These are phyloP conservation scores for Podaxis sp. DNA, from an alignment of 768 basidiomycete genomes.

Conservation along the genomic window DNA sequence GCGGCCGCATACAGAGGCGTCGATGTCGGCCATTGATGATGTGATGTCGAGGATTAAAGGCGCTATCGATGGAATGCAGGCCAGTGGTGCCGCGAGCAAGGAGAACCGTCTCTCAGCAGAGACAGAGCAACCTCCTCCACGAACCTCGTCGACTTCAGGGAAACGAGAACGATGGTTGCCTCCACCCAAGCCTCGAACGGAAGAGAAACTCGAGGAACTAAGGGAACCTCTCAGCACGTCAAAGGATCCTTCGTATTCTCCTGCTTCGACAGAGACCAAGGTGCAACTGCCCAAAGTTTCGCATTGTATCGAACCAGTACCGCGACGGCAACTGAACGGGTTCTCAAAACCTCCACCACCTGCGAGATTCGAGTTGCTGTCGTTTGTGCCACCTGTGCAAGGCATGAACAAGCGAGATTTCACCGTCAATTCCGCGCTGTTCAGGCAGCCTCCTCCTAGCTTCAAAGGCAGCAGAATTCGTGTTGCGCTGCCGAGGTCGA, in stretches of 20 bases:
- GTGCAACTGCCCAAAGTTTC: slow-evolving; percentile 51
- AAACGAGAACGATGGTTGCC: slow-evolving; percentile 55
- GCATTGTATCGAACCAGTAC: slow-evolving; percentile 40
- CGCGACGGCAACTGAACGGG: slow-evolving; percentile 44
- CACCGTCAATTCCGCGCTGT: slow-evolving; percentile 64
- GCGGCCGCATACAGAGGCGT: slow-evolving; percentile 41
- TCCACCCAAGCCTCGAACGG: slow-evolving; percentile 35
- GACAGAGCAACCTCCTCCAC: slow-evolving; percentile 21
- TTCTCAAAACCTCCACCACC: slow-evolving; percentile 37
- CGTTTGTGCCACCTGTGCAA: slow-evolving; percentile 69
- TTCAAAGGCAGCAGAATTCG: slow-evolving; percentile 40
- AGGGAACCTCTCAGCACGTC: slow-evolving; percentile 48
- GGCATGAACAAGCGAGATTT: slow-evolving; percentile 62
- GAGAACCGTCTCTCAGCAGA: slow-evolving; percentile 29
- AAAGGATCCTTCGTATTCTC: slow-evolving; percentile 46
- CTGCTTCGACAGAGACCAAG: slow-evolving; percentile 36
- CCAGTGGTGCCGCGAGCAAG: slow-evolving; percentile 15
- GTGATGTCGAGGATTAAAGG: slow-evolving; percentile 86
- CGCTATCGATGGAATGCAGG: slow-evolving; percentile 68
- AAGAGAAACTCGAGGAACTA: slow-evolving; percentile 32
- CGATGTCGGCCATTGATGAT: slow-evolving; percentile 77
- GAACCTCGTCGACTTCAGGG: slow-evolving; percentile 21
- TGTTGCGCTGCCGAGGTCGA: slow-evolving; percentile 39
- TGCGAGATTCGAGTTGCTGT: slow-evolving; percentile 62
- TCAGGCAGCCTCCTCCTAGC: slow-evolving; percentile 41